Conservation (phyloP, 805 yeast genomes). For the Tetrapisispora taiwanensis region DNA sequence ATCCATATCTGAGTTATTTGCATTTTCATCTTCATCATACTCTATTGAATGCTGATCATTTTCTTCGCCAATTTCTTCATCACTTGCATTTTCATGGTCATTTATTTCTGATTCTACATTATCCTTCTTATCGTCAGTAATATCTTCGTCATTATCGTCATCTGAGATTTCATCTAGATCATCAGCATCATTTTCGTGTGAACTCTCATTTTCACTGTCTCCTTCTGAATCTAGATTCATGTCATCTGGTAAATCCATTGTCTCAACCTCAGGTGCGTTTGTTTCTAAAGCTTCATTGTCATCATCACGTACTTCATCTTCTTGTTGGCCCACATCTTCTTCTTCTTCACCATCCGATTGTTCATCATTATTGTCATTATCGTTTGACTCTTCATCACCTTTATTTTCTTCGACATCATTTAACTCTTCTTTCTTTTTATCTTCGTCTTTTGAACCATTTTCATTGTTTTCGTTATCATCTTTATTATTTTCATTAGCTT, state of each 20-base stretch:
- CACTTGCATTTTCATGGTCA: slow-evolving; percentile 42
- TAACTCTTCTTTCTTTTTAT: slow-evolving; percentile 18
- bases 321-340: slow-evolving; percentile 74
- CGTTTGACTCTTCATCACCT: not conserved
- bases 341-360: slow-evolving; percentile 37
- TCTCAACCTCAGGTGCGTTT: slow-evolving; percentile 72
- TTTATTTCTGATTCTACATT: slow-evolving; percentile 71
- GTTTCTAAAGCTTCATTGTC: slow-evolving; percentile 62
- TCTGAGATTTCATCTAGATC: slow-evolving; percentile 45
- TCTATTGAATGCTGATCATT: too few relatives aligned
- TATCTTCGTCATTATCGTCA: slow-evolving; percentile 46
- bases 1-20: slow-evolving; percentile 21
- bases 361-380: slow-evolving; percentile 41
- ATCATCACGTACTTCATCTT: slow-evolving; percentile 62
- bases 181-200: slow-evolving; percentile 49
- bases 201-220: slow-evolving; percentile 28
- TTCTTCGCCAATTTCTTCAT: slow-evolving; percentile 38
- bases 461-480: slow-evolving; percentile 23
- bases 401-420: slow-evolving; percentile 22
- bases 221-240: slow-evolving; percentile 77
- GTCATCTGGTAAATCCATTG: slow-evolving; percentile 86
- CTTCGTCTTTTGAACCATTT: slow-evolving; percentile 20
- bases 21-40: too few relatives aligned
- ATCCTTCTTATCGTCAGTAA: slow-evolving; percentile 23
- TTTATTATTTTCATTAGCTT: slow-evolving; percentile 33